These are phyloP conservation scores for Podospora pseudoanserina DNA, from an alignment of 495 filamentous ascomycete species.

Conservation along the genomic window DNA sequence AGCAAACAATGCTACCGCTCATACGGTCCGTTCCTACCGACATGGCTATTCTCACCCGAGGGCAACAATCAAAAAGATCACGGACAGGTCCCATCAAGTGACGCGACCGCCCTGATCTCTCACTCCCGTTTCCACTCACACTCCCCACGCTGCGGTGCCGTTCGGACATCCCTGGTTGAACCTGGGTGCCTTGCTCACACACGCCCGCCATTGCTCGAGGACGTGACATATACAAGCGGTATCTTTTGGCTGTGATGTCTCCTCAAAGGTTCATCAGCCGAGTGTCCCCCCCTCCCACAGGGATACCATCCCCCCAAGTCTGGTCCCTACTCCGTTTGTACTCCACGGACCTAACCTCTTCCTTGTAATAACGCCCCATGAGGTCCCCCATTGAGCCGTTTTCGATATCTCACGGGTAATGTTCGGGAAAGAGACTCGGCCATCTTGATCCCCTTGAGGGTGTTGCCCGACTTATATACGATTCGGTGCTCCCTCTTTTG, in stretches of 20 bases:
- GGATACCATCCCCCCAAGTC: constrained; percentile 9
- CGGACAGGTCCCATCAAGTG: constrained; percentile 30
- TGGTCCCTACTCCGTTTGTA: constrained; percentile 13
- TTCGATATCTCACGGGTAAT: constrained; percentile 23
- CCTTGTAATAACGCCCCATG: constrained; percentile 4
- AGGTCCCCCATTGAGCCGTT: constrained; percentile 15
- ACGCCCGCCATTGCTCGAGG: constrained; percentile 13
- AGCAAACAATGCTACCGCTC: constrained; percentile 36
- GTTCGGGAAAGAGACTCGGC: constrained; percentile 14
- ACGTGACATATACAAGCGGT: constrained; percentile 17
- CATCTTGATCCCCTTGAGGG: neutral
- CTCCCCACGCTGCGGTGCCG: constrained; percentile 31
- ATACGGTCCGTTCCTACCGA: constrained; percentile 45
- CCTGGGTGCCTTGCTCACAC: constrained; percentile 9
- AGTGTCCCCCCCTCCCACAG: constrained; percentile 6
- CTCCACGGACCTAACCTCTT: constrained; percentile 4
- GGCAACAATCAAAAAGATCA: constrained; percentile 24
- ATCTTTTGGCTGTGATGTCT: constrained; percentile 13
- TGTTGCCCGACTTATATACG: constrained; percentile 17
- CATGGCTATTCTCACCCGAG: constrained; percentile 37
- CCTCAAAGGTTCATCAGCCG: constrained; percentile 4
- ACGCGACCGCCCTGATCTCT: constrained; percentile 21
- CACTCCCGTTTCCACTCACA: constrained; percentile 20
- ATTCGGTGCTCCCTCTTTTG: constrained; percentile 7
- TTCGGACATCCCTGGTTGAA: constrained; percentile 29